phyloP scores from a whole-genome alignment of 225 moss, liverwort and hornwort genomes.

The Pseudisothecium myosuroides region DNA sequence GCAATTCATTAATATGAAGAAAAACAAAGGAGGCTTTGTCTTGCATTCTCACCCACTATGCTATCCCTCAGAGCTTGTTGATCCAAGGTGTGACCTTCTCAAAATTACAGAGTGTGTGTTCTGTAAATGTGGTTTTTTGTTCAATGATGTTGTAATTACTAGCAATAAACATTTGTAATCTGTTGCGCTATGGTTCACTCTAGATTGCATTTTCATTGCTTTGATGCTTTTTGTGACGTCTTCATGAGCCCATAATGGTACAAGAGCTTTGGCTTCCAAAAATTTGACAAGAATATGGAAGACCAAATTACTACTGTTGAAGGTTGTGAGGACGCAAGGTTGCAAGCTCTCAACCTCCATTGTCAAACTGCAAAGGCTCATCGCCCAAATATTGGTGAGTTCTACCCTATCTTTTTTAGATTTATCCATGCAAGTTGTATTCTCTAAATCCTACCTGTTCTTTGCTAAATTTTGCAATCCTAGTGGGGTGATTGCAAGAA shows the following conservation, averaged over 20 bases:
- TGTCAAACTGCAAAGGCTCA: not conserved
- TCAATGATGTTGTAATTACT: not conserved
- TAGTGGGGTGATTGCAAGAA: too few relatives aligned
- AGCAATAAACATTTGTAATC: not conserved
- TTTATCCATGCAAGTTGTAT: not conserved
- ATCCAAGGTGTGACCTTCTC: not conserved
- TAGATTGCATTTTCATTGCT: not conserved
- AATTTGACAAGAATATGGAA: not conserved
- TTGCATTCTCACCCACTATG: not conserved
- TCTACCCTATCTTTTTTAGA: not conserved
- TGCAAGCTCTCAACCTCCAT: not conserved
- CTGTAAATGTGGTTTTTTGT: not conserved
- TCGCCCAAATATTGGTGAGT: not conserved
- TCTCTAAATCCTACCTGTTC: not conserved
- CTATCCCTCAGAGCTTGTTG: not conserved
- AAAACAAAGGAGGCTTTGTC: rapidly evolving
- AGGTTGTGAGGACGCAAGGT: not conserved
- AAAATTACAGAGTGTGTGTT: not conserved
- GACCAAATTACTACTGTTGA: not conserved
- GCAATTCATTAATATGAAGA: not conserved
- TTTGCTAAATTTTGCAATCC: not conserved
- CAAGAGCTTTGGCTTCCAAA: too few relatives aligned
- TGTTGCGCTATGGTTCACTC: not conserved
- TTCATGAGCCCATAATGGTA: too few relatives aligned
- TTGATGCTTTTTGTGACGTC: too few relatives aligned